Evolutionary conservation across 768 basidiomycete species (phyloP), one percentile per base, ranked within the genome.

Genomic region (Mycena haematopus): DNA sequence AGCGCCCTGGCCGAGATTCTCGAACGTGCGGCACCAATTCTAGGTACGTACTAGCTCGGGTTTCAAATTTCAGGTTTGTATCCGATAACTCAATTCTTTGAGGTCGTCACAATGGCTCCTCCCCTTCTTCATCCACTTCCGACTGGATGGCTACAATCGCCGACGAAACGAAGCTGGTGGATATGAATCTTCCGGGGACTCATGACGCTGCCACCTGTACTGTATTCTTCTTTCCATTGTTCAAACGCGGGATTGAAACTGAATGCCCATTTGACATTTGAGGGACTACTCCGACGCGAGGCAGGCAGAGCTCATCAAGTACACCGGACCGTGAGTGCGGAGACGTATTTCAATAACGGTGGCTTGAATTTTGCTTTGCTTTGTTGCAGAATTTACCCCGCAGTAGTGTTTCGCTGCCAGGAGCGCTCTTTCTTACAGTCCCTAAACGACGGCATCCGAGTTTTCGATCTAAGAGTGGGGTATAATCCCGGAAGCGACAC

Each of bases 401-500:
- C 65, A 5, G 55, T n/a, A 8, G 49, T 63, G 25, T 67, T 56
- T 21, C 62, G 52, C 4, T 67, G 65, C 24, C 82, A 84, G 64
- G 75, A 82, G 55, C 75, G 78, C 15, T 82, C 81, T 14, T 73
- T 82, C 45, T 66, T 82, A 11, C 78, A 81, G 51, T 79, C 79
- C 49, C 70, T 83, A 36, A 80, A 83, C 60, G 80, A 79, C 42
- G 82, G 82, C 8, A 78, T 84, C 38, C 79, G 82, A 21, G 79
- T 80, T 3, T 82, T 84, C 42, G 83, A 84, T 60, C 73, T 82
- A 36, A 76, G 83, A 14, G 71, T 77, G 29, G 80, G 82, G 0
- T 82, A 82, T 64, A 82, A 84, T 63, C 81, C 82, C 1, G 83
- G 81, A 35, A 80, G 80, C 42, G 78, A 80, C 57, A 82, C 81